Evolutionary conservation across 1,284 basidiomycete species (phyloP).

Genomic region (Cryptococcus sp.): DNA sequence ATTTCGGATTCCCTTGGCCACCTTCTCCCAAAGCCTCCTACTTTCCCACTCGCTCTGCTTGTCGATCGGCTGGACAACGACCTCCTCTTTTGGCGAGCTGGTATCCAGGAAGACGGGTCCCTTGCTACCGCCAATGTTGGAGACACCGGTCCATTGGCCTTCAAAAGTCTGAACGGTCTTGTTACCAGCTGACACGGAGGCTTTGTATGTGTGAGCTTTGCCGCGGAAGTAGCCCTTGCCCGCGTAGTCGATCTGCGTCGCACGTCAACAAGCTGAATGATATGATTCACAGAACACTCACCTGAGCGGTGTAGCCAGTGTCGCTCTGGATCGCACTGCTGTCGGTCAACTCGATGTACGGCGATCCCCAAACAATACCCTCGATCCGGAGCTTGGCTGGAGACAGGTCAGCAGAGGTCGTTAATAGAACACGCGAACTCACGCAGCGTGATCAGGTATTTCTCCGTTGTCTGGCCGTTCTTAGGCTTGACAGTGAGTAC

Average conservation of each 20-base stretch:
- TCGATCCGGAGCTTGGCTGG: constrained; percentile 66
- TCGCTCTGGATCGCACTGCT: constrained; percentile 80
- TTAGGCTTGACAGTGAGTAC: constrained; percentile 68
- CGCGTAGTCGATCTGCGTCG: constrained; percentile 75
- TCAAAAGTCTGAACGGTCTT: constrained; percentile 66
- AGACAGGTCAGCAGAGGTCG: constrained; percentile 18
- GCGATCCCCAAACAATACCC: constrained; percentile 58
- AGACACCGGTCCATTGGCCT: constrained; percentile 81
- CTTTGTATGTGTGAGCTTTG: constrained; percentile 91
- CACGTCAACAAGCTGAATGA: neutral
- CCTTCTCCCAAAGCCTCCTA: constrained; percentile 79
- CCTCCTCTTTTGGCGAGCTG: constrained; percentile 63
- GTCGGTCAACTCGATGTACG: constrained; percentile 76
- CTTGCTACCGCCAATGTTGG: constrained; percentile 60
- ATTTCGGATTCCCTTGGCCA: constrained; percentile 86
- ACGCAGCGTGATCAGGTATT: constrained; percentile 88
- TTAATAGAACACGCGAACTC: constrained; percentile 23
- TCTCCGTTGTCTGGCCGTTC: constrained; percentile 63
- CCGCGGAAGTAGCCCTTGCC: constrained; percentile 95
- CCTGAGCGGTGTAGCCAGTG: constrained; percentile 67
- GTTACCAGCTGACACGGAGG: constrained; percentile 58
- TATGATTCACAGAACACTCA: constrained; percentile 42
- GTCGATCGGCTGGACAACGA: constrained; percentile 64
- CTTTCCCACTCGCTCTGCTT: constrained; percentile 82
- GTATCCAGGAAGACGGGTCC: constrained; percentile 58